Evolutionary conservation across 495 filamentous ascomycete genomes (phyloP), one percentile per base, ranked within the genome.

Genomic region (Podospora bellae-mahoneyi): DNA sequence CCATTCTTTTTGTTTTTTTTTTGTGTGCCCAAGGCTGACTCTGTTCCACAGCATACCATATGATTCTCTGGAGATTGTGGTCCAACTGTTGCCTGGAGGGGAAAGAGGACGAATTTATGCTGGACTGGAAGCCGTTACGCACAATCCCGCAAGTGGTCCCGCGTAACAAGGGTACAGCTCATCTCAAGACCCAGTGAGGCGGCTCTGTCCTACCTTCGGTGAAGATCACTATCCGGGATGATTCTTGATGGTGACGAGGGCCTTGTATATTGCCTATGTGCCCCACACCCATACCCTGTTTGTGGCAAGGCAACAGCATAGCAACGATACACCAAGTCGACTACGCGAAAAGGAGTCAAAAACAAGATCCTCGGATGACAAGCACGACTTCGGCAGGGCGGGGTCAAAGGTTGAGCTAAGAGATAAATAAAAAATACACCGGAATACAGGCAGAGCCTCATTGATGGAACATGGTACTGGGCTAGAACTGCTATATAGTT

Each of bases 61-160:
- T 94, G 74, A 92, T 97, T 67, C 78, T 88, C 20, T 97, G 92
- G 91, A 88, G 92, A 13, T 90, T 96, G 27, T 97, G 92, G 89
- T 83, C 96, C 9, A 87, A 91, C 53, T 89, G 91, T 68, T 93
- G 91, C 71, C 79, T 97, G 62, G 92, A 94, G 67, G 84, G 88
- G 4, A 84, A 84, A 20, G 92, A 95, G 76, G 86, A 91, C 20
- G 87, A 94, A 69, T 96, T 88, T 74, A 82, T 86, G 72, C 78
- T 97, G 65, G 73, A 84, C 64, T 97, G 94, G 94, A 85, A 87
- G 7, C 85, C 83, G 34, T 72, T 86, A 74, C 78, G 77, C 4
- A 85, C 84, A 0, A 76, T 96, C 64, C 93, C 93, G 6, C 84
- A 88, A 53, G 83, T 96, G 3, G 76, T 79, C 9, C 75, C 75